Evolutionary conservation across 2,329 filamentous ascomycete species (phyloP), one percentile per base, ranked within the genome.

Genomic region (Pseudocercospora fijiensis): DNA sequence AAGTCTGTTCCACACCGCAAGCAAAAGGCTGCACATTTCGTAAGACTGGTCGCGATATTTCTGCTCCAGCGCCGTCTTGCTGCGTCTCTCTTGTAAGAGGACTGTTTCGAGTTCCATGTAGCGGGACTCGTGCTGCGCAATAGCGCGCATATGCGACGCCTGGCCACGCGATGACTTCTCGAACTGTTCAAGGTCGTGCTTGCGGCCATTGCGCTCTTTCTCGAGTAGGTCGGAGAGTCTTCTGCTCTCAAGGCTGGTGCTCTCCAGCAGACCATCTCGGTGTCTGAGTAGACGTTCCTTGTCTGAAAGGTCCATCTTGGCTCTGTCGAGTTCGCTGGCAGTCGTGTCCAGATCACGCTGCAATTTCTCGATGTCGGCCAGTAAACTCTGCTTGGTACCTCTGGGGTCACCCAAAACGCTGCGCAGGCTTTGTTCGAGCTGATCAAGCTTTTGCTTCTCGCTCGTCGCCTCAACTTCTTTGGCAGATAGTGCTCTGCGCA

Each of bases 251-350:
- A 98, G 84, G 2, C 89, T 91, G 72, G 95, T 91, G 26, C 88
- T 91, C 77, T 99, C 95, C 9, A 99, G 86, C 4, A 98, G 83
- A 2, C 88, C 84, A 74, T 98, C 95, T 13, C 94, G 91, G 76
- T 94, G 91, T 72, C 93, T 92, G 73, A 99, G 88, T 69, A 96
- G 84, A 60, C 90, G 88, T 67, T 98, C 93, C 76, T 96, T 97
- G 75, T 98, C 93, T n/a, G 89, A 86, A 28, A 96, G 79, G 11
- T 91, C 86, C 10, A 87, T 86, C 75, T 90, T 92, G 16, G 90
- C 88, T 8, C 84, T 84, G 70, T 96, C 91, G 22, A 98, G 87
- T 66, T 96, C 91, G 53, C 90, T 86, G 20, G 91, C 83, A 0
- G 91, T 95, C 60, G 88, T 88, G 72, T 96, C 93, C 6, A 97